A percentile compares a stretch with the other conserved stretches of the same genome.
Conservation (phyloP, 2,329 filamentous ascomycete genomes). For the Fusarium pseudonygamai region DNA sequence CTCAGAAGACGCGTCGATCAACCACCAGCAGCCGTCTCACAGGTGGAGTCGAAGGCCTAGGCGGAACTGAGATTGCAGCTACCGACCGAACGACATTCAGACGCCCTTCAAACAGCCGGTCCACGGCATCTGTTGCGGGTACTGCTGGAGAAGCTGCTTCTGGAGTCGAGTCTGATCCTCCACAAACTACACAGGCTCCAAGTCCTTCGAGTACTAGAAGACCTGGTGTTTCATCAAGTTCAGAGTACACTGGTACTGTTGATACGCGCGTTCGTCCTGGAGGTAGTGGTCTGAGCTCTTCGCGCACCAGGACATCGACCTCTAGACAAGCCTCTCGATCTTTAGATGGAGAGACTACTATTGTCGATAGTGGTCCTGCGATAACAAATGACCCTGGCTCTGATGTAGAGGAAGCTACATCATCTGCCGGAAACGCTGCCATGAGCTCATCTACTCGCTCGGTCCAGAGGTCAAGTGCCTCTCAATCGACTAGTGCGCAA, state of each 20-base stretch:
- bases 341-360: background rate
- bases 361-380: background rate
- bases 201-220: background rate
- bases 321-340: background rate
- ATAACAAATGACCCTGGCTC: background rate
- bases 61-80: background rate
- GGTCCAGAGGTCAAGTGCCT: background rate
- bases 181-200: background rate
- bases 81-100: background rate
- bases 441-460: background rate
- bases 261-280: background rate
- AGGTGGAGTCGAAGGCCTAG: background rate
- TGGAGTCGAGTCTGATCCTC: accelerated
- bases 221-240: background rate
- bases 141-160: background rate
- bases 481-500: background rate
- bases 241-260: accelerated
- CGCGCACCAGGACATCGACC: background rate
- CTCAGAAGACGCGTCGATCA: background rate
- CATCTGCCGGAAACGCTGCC: background rate
- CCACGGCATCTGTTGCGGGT: background rate
- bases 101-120: background rate
- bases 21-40: background rate
- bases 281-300: background rate
- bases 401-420: background rate